Evolutionary conservation across 2,329 filamentous ascomycete species (phyloP), one percentile per base, ranked within the genome.

Genomic region (Sphaerostilbella broomeana): DNA sequence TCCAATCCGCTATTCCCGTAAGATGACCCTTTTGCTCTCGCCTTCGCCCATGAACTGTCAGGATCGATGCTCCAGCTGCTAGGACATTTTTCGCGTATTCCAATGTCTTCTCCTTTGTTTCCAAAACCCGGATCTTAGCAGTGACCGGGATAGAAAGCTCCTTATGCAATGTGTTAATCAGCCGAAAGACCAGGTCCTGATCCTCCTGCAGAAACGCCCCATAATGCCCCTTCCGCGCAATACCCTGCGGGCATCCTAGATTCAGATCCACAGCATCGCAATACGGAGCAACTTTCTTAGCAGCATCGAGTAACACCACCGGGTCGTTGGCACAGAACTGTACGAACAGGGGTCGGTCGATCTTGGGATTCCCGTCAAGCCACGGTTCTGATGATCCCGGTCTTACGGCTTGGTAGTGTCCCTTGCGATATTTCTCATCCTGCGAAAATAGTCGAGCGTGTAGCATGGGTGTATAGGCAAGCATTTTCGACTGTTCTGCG

Each of bases 221-320:
- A 55, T 98, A 98, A 58, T 86, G 81, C 7, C 92, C 92, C 58
- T 84, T 85, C 58, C 79, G 78, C 22, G 92, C 92, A 50, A 98
- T 98, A 1, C 90, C 90, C 58, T 98, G 92, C 1, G 92, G 92
- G 63, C 92, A 98, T 6, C 92, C 92, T 4, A 98, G 70, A 59
- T 98, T 98, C 51, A 98, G 66, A 60, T 98, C 92, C 4, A 98
- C 84, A 6, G 92, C 92, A 59, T 98, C 92, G 62, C 90, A 97
- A 61, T 89, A 85, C 0, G 87, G 86, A 5, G 84, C 81, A 0
- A 87, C 89, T 45, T 81, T 73, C 47, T 75, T 73, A 0, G 90
- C 92, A 0, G 92, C 88, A 19, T 73, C 72, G 33, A 97, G 77
- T 15, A 95, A 73, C 38, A 84, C 78, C n/a, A 84, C 74, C 0